A percentile compares a stretch with the other conserved stretches of the same genome.
These are phyloP conservation scores for Triticum turgidum DNA, from an alignment of 176 grass and related monocot genomes.

Conservation along the genomic window DNA sequence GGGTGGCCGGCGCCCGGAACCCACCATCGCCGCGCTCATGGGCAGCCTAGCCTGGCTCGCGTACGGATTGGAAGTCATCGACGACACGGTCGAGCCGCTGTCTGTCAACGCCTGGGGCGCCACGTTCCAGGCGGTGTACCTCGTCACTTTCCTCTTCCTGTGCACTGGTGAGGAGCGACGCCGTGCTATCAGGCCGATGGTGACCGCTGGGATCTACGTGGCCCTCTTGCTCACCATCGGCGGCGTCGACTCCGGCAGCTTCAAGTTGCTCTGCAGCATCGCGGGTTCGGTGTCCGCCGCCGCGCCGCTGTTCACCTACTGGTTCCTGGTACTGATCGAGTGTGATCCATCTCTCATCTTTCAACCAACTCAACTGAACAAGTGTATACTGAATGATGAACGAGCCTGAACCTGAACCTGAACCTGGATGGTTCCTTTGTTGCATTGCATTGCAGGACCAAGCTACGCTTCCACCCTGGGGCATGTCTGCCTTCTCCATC, in stretches of 20 bases:
- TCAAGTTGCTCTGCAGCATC: too few species aligned
- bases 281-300: too few species aligned
- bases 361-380: neutral
- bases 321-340: neutral
- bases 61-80: neutral
- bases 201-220: too few species aligned
- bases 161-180: too few species aligned
- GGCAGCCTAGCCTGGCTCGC: neutral
- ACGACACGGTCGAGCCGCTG: neutral
- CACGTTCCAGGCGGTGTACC: too few species aligned
- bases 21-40: neutral
- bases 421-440: neutral
- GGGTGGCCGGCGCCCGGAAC: neutral
- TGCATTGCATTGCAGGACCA: neutral
- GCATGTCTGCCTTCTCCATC: neutral
- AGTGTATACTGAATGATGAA: neutral
- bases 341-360: neutral
- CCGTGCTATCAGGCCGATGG: too few species aligned
- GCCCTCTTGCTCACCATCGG: too few species aligned
- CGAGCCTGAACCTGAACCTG: neutral
- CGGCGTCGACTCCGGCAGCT: rapidly evolving
- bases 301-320: neutral
- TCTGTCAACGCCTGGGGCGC: neutral
- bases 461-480: neutral
- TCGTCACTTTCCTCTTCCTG: too few species aligned